Evolutionary conservation across 192 early-diverging fungal species (phyloP), one percentile per base, ranked within the genome.

Genomic region (Chytriomyces sp.): DNA sequence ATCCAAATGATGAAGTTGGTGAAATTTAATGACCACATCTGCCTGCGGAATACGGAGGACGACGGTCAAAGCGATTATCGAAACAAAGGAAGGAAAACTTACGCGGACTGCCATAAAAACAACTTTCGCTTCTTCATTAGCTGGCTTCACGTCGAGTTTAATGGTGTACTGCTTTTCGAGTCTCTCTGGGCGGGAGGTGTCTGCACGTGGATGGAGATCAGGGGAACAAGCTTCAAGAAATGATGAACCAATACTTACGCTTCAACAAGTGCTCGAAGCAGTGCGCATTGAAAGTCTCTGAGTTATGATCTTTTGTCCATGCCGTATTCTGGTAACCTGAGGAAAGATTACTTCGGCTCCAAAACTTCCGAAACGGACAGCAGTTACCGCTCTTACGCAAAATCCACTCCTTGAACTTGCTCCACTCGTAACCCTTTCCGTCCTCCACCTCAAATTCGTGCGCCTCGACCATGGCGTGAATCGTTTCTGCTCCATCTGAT

Each of bases 321-420:
- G 19, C 3, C 6, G 52, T 55, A 31, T 68, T 68, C 19, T 68
- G 52, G 52, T 52, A 68, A 4, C 63, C 63, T 64, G 2, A 1
- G 1, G 5, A 64, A 6, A 31, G 41, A 7, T 10, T 19, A 19
- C 19, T 44, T 44, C 31, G 14, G 8, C 17, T 60, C 58, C 30
- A 60, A 34, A 56, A 25, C 37, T 28, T 36, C 8, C 10, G 6
- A 36, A 2, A 34, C 14, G 8, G 7, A 19, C 5, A 33, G 17
- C 14, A 61, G 30, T 38, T 31, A 64, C 65, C 65, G 28, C 41
- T 52, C 52, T 68, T 31, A 32, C 31, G 34, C 30, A 55, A 17
- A n/a, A 68, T 54, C 65, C 65, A 68, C 8, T 68, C 12, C 19
- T 68, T 22, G 17, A 68, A 55, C 65, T 68, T 68, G 22, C 19